A percentile compares a stretch with the other conserved stretches of the same genome.
phyloP scores from a whole-genome alignment of 495 filamentous ascomycete species.

The Aspergillus kassunensis region DNA sequence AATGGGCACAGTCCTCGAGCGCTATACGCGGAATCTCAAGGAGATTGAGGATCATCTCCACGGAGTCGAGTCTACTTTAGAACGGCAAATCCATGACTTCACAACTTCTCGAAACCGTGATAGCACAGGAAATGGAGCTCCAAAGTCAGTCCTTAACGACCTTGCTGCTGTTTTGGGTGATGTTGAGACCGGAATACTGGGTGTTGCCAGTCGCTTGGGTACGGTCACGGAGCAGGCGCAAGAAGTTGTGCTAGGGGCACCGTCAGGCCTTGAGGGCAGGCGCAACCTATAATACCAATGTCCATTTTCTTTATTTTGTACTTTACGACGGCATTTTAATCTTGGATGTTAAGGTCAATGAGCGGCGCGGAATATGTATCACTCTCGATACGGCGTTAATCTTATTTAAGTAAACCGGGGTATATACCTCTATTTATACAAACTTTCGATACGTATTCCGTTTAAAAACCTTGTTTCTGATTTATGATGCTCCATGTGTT shows the following conservation, averaged over 20 bases:
- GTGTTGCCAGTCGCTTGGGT: conserved; percentile 69
- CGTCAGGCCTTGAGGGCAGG: conserved; percentile 28
- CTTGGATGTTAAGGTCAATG: conserved; percentile 2
- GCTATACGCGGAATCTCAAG: conserved; percentile 63
- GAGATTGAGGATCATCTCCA: conserved; percentile 83
- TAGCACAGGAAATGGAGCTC: conserved; percentile 39
- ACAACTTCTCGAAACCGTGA: conserved; percentile 52
- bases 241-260: conserved; percentile 57
- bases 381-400: conserved; percentile 11
- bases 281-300: conserved; percentile 14
- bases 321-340: conserved; percentile 16
- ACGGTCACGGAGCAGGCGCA: conserved; percentile 65
- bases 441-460: too few relatives aligned
- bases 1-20: conserved; percentile 61
- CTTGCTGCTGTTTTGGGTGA: conserved; percentile 67
- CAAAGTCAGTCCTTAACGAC: conserved; percentile 48
- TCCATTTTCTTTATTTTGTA: conserved; percentile 8
- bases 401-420: conserved; percentile 1
- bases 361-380: background rate
- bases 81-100: conserved; percentile 67
- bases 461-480: too few relatives aligned
- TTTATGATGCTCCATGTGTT: too few relatives aligned
- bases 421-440: background rate
- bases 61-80: conserved; percentile 65
- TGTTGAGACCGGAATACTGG: conserved; percentile 73